phyloP scores from a whole-genome alignment of 1,284 basidiomycete species.

The Fomitiporia mediterranea region DNA sequence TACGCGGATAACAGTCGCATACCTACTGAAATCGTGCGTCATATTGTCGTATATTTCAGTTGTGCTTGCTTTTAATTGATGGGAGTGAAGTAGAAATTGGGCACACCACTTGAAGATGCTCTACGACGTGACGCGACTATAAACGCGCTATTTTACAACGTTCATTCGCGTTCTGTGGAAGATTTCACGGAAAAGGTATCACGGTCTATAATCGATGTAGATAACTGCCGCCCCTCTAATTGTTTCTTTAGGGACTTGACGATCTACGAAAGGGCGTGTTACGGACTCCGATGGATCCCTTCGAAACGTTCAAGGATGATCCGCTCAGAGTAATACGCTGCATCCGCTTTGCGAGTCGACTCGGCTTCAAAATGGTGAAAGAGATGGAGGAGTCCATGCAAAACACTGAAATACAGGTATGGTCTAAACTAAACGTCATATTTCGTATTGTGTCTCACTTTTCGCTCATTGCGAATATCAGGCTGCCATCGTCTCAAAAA shows the following conservation, averaged over 20 bases:
- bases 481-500: constrained; percentile 73
- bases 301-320: constrained; percentile 91
- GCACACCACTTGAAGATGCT: constrained; percentile 92
- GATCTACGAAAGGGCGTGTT: constrained; percentile 82
- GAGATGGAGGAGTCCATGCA: constrained; percentile 66
- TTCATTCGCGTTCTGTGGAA: constrained; percentile 86
- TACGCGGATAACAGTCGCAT: constrained; percentile 88
- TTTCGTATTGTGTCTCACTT: not conserved
- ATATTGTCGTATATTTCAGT: not conserved
- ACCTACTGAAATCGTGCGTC: constrained; percentile 75
- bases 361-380: constrained; percentile 77
- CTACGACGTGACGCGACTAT: constrained; percentile 91
- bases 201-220: not conserved
- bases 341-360: constrained; percentile 88
- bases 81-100: constrained; percentile 62
- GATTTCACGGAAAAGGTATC: constrained; percentile 79
- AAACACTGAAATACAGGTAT: constrained; percentile 68
- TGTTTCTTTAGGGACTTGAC: constrained; percentile 70
- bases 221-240: too few species aligned
- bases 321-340: constrained; percentile 90
- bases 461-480: constrained; percentile 29
- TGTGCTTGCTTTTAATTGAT: not conserved
- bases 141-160: constrained; percentile 95
- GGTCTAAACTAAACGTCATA: constrained; percentile 16
- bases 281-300: constrained; percentile 84